A percentile compares a stretch with the other conserved stretches of the same genome.
These are phyloP conservation scores for Decorospora gaudefroyi DNA, from an alignment of 2,329 filamentous ascomycete genomes.

Conservation along the genomic window DNA sequence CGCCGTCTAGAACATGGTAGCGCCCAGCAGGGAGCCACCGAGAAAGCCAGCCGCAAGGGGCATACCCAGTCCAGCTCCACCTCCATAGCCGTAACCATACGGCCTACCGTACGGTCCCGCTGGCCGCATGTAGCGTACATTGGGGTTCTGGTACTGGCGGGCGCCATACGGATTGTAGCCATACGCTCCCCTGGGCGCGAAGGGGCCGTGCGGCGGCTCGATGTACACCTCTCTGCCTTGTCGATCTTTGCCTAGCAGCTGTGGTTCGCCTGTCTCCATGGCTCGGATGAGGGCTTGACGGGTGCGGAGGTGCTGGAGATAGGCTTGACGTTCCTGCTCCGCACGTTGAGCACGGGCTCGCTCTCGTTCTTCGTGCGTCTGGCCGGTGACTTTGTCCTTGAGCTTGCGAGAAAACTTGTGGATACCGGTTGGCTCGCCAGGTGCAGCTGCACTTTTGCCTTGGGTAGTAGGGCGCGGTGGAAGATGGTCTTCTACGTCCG, in stretches of 20 bases:
- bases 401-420: constrained; percentile 59
- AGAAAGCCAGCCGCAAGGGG: constrained; percentile 44
- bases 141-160: constrained; percentile 54
- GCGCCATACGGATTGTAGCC: constrained; percentile 54
- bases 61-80: constrained; percentile 43
- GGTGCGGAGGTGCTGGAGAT: constrained; percentile 57
- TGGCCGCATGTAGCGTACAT: constrained; percentile 57
- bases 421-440: constrained; percentile 40
- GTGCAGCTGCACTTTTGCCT: constrained; percentile 6
- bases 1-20: constrained; percentile 33
- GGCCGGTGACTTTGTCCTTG: constrained; percentile 63
- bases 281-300: constrained; percentile 58
- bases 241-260: constrained; percentile 59
- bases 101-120: constrained; percentile 52
- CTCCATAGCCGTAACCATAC: constrained; percentile 47
- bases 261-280: constrained; percentile 60
- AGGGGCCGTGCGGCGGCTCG: constrained; percentile 55
- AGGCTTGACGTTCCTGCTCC: constrained; percentile 57
- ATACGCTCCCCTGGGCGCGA: constrained; percentile 39
- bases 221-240: constrained; percentile 63
- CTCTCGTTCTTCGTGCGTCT: constrained; percentile 61
- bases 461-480: constrained; percentile 18
- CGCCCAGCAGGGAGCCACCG: constrained; percentile 43
- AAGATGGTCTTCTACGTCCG: constrained; percentile 37
- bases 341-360: constrained; percentile 53